phyloP scores from a whole-genome alignment of 805 yeast species.

The Candida andamanensis region DNA sequence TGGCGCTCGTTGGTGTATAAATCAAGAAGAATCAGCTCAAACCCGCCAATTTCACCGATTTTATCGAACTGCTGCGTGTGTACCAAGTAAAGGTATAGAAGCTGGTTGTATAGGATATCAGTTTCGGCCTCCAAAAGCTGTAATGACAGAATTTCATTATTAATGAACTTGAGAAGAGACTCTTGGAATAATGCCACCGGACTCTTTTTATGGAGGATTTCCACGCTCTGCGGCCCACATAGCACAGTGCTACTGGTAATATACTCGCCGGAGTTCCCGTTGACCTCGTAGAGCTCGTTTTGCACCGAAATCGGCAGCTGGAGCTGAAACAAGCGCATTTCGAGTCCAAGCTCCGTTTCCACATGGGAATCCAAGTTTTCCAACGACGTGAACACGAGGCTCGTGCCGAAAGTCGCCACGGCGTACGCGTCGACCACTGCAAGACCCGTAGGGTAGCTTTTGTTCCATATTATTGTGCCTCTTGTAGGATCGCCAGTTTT shows the following conservation, averaged over 20 bases:
- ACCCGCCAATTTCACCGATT: constrained; percentile 1
- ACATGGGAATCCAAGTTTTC: constrained; percentile 16
- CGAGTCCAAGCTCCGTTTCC: constrained; percentile 5
- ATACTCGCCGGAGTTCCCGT: constrained; percentile 4
- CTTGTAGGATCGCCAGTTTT: constrained; percentile 36
- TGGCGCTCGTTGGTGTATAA: constrained; percentile 5
- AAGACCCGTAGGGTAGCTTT: constrained; percentile 33
- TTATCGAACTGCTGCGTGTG: constrained; percentile 5
- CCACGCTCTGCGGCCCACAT: background rate
- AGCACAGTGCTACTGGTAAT: constrained; percentile 3
- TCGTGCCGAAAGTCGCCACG: constrained; percentile 22
- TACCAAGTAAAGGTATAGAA: constrained; percentile 5
- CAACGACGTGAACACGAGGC: constrained; percentile 16
- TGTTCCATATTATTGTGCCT: constrained; percentile 37
- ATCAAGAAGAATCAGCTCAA: constrained; percentile 1
- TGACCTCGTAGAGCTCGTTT: constrained; percentile 5
- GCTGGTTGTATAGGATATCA: constrained; percentile 8
- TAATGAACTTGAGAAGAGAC: constrained; percentile 2
- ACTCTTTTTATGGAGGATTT: constrained; percentile 2
- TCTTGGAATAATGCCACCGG: constrained; percentile 3
- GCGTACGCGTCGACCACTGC: constrained; percentile 34
- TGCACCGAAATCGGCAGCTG: background rate
- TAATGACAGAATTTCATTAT: background rate
- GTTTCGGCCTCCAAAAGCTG: constrained; percentile 4
- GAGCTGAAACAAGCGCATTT: constrained; percentile 1